Percentiles rank a stretch among this genome's conserved stretches.
These are phyloP conservation scores for Turnera subulata DNA, from an alignment of 345 rosid genomes.

Conservation along the genomic window DNA sequence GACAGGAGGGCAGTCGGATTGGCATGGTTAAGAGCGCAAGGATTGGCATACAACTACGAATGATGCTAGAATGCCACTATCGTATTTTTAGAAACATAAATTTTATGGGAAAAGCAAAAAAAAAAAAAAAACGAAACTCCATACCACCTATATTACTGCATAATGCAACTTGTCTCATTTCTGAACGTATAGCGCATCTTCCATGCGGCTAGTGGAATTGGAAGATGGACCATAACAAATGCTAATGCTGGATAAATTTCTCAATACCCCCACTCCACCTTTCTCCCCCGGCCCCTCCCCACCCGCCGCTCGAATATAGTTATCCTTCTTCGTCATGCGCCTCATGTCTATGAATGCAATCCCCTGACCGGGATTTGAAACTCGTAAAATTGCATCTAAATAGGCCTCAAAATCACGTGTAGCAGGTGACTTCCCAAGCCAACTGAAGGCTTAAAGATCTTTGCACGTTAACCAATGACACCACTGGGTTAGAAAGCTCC, in stretches of 20 bases:
- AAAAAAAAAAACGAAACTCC: too few species aligned
- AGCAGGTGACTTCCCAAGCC: slow-evolving; percentile 17
- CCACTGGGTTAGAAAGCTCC: slow-evolving; percentile 46
- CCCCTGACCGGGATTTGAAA: slow-evolving; percentile 1
- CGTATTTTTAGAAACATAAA: too few species aligned
- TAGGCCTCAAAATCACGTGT: slow-evolving; percentile 3
- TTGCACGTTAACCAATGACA: slow-evolving; percentile 36
- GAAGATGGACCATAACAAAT: slow-evolving; percentile 42
- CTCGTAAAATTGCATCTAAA: background rate
- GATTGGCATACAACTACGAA: too few species aligned
- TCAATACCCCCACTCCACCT: too few species aligned
- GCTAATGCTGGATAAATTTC: slow-evolving; percentile 32
- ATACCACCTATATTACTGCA: too few species aligned
- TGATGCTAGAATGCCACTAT: too few species aligned
- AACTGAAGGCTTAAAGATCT: slow-evolving; percentile 43
- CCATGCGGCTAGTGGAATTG: slow-evolving; percentile 5
- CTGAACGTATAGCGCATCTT: slow-evolving; percentile 5
- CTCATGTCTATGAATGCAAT: slow-evolving; percentile 11
- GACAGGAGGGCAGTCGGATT: too few species aligned
- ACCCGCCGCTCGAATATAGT: slow-evolving; percentile 42
- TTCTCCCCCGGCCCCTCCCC: too few species aligned
- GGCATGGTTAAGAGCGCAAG: too few species aligned
- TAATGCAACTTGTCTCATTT: background rate
- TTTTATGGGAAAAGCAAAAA: too few species aligned
- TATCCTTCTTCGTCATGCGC: slow-evolving; percentile 21